Conservation (phyloP, 805 yeast species). For the Ogataea ramenticola region DNA sequence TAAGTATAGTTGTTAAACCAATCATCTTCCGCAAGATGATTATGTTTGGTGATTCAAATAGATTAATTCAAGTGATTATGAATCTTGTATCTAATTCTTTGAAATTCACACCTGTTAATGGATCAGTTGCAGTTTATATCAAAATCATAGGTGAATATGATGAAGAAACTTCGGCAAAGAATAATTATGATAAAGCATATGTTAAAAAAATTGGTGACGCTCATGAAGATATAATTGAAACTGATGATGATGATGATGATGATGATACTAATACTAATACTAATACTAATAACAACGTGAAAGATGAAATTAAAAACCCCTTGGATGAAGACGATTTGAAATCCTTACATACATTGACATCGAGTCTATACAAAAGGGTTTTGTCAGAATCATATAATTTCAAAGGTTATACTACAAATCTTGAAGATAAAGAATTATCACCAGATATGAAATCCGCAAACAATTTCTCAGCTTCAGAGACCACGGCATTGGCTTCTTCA, state of each 20-base stretch:
- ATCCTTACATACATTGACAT: neutral
- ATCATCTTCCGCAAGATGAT: constrained; percentile 53
- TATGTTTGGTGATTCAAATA: constrained; percentile 79
- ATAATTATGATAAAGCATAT: constrained; percentile 38
- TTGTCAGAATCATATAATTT: constrained; percentile 1
- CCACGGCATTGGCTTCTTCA: neutral
- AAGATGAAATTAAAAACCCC: constrained; percentile 1
- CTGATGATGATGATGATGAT: neutral
- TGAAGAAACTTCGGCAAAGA: constrained; percentile 34
- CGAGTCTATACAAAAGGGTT: neutral
- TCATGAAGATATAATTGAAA: no score
- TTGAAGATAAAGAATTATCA: neutral
- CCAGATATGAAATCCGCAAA: neutral
- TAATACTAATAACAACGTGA: no score
- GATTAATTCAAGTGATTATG: constrained; percentile 89
- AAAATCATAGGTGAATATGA: constrained; percentile 69
- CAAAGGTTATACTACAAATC: neutral
- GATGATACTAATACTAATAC: no score
- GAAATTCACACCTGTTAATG: constrained; percentile 89
- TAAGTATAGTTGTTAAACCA: constrained; percentile 59
- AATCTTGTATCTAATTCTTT: constrained; percentile 85
- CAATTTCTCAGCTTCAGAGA: neutral
- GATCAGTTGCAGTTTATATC: constrained; percentile 61
- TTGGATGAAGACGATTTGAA: neutral
- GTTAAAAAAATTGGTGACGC: constrained; percentile 27